These are phyloP conservation scores for Aspergillus tamarii DNA, from an alignment of 2,329 filamentous ascomycete genomes.

Conservation along the genomic window DNA sequence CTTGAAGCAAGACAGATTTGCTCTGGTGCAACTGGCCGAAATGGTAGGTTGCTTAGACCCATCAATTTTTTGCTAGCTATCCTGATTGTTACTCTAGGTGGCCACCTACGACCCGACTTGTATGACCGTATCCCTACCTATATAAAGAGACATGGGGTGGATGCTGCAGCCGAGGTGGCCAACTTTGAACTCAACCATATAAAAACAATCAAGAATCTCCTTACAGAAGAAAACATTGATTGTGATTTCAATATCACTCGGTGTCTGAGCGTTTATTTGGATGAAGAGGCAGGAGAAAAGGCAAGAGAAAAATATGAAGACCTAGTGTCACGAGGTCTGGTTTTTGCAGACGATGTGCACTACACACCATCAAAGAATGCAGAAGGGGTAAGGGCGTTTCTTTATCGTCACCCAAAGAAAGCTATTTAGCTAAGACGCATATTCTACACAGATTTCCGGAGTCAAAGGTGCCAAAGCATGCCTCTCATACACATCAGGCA, in stretches of 20 bases:
- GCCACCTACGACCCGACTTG: conserved; percentile 49
- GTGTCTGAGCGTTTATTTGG: conserved; percentile 46
- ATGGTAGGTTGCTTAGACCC: conserved; percentile 33
- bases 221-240: conserved; percentile 48
- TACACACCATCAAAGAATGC: conserved; percentile 31
- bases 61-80: not conserved
- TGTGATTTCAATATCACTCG: conserved; percentile 50
- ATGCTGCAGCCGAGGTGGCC: conserved; percentile 44
- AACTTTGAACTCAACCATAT: conserved; percentile 48
- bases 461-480: conserved; percentile 45
- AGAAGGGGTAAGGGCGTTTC: conserved; percentile 29
- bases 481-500: conserved; percentile 40
- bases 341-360: conserved; percentile 35
- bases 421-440: not conserved
- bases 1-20: conserved; percentile 47
- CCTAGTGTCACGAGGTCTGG: conserved; percentile 33
- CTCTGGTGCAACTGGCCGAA: conserved; percentile 50
- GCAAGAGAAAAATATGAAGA: conserved; percentile 32
- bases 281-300: conserved; percentile 36
- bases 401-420: not conserved
- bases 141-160: conserved; percentile 39
- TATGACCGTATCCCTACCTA: conserved; percentile 45
- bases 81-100: conserved; percentile 24
- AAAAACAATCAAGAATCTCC: conserved; percentile 44
- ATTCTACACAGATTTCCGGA: conserved; percentile 35